Conservation (phyloP, 1,139 yeast species). For the Sugiyamaella paludigena region DNA sequence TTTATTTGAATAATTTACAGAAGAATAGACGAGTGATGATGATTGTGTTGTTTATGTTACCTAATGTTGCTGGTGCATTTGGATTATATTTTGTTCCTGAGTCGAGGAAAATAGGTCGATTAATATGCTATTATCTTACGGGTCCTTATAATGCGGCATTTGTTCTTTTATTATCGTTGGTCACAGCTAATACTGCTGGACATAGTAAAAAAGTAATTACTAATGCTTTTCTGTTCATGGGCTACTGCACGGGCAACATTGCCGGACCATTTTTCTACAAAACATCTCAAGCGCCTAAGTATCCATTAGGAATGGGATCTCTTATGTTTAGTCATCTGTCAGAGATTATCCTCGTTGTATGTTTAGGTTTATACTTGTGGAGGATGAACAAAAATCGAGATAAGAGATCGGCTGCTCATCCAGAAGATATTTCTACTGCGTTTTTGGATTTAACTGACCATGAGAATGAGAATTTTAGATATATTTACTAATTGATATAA, state of each 20-base stretch:
- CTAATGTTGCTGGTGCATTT: conserved; percentile 30
- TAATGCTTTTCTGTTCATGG: conserved; percentile 45
- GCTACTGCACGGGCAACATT: conserved; percentile 55
- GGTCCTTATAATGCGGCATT: conserved; percentile 41
- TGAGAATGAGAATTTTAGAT: conserved; percentile 61
- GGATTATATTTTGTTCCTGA: conserved; percentile 27
- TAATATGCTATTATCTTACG: conserved; percentile 30
- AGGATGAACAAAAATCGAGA: conserved; percentile 35
- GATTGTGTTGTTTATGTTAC: conserved; percentile 25
- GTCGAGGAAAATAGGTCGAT: conserved; percentile 24
- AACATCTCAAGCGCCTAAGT: conserved; percentile 48
- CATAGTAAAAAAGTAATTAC: conserved; percentile 53
- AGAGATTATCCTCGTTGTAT: conserved; percentile 31
- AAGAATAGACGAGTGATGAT: conserved; percentile 22
- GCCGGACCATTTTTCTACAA: conserved; percentile 55
- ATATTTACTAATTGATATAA: conserved; percentile 35
- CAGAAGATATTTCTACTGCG: conserved; percentile 31
- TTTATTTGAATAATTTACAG: conserved; percentile 19
- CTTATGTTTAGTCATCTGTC: conserved; percentile 40
- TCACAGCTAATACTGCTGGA: conserved; percentile 56
- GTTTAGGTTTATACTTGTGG: conserved; percentile 35
- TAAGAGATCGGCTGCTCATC: conserved; percentile 1
- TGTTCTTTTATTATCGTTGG: conserved; percentile 47
- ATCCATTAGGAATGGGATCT: conserved; percentile 46
- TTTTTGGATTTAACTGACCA: conserved; percentile 62